A percentile compares a stretch with the other conserved stretches of the same genome.
Conservation (phyloP, 2,329 filamentous ascomycete genomes). For the Microcyclospora pomicola region DNA sequence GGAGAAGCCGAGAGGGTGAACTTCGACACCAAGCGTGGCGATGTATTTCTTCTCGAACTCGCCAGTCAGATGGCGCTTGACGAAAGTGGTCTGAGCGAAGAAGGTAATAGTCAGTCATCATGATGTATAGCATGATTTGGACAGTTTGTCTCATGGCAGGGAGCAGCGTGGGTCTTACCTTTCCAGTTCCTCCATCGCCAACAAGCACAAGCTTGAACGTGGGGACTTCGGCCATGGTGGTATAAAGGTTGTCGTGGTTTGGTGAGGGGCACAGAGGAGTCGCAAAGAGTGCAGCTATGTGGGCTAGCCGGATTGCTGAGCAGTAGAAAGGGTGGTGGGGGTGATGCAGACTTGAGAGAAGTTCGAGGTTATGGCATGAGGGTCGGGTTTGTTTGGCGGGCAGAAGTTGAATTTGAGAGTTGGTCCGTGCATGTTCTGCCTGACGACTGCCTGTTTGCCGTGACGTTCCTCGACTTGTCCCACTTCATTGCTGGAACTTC, state of each 20-base stretch:
- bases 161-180: slow-evolving; percentile 48
- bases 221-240: slow-evolving; percentile 33
- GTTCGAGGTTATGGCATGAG: too few relatives aligned
- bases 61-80: slow-evolving; percentile 99
- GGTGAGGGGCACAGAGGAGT: not conserved
- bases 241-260: not conserved
- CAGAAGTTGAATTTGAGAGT: too few relatives aligned
- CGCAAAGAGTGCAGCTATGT: too few relatives aligned
- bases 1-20: slow-evolving; percentile 94
- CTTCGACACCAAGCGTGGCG: slow-evolving; percentile 97
- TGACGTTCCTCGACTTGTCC: too few relatives aligned
- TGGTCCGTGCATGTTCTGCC: too few relatives aligned
- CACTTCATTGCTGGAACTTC: too few relatives aligned
- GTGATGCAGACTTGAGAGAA: too few relatives aligned
- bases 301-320: too few relatives aligned
- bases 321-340: too few relatives aligned
- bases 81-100: slow-evolving; percentile 75
- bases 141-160: too few relatives aligned
- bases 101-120: not conserved
- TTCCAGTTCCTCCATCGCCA: slow-evolving; percentile 97
- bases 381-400: too few relatives aligned
- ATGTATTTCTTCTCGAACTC: slow-evolving; percentile 99
- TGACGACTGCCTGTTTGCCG: too few relatives aligned
- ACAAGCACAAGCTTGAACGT: slow-evolving; percentile 99
- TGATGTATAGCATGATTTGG: slow-evolving; percentile 1